Base-by-base conservation (phyloP, 306 rosid species). In the Sophora flavescens region DNA sequence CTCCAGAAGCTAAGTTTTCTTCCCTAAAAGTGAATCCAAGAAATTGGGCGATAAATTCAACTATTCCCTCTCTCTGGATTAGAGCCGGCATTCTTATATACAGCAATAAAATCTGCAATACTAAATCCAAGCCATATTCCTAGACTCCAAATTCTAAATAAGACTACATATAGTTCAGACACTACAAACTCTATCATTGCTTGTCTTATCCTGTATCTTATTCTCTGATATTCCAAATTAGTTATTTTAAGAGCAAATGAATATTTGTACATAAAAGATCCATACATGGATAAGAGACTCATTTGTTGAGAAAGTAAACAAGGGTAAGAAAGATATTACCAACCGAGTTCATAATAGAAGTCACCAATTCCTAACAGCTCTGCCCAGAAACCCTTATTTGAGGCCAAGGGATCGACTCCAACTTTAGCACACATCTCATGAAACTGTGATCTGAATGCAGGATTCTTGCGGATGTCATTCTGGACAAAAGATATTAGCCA, bases 351-450 rank as follows among this genome's bases (percentile, higher is more conserved):
- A 57, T 92, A 95, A 79, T 95, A 92, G 87, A 95, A 95, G 78
- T 92, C 97, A 77, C 96, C 98, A 82, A 92, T 90, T 76, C 97
- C 96, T 79, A 95, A 80, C 3, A 95, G 95, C 97, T 95, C 98
- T 14, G 97, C 95, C 97, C 97, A 95, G 70, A 95, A 95, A 75
- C 98, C 97, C 78, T 95, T 95, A 82, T 92, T 95, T 63, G 96
- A 95, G 61, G 97, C 97, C 81, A 90, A 87, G 60, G 98, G 98
- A 83, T 95, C 98, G 8, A 95, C 98, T 76, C 98, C 97, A 82
- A 95, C 96, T 84, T 92, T 92, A 13, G 97, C 88, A 80, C 98
- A 94, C 96, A 95, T 95, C 80, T 95, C 96, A 61, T 95, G 98
- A 75, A 95, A 95, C 81, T 92, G 98, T 58, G 98, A 92, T 83